phyloP scores from a whole-genome alignment of 805 yeast genomes.

The Starmerella kuoi region DNA sequence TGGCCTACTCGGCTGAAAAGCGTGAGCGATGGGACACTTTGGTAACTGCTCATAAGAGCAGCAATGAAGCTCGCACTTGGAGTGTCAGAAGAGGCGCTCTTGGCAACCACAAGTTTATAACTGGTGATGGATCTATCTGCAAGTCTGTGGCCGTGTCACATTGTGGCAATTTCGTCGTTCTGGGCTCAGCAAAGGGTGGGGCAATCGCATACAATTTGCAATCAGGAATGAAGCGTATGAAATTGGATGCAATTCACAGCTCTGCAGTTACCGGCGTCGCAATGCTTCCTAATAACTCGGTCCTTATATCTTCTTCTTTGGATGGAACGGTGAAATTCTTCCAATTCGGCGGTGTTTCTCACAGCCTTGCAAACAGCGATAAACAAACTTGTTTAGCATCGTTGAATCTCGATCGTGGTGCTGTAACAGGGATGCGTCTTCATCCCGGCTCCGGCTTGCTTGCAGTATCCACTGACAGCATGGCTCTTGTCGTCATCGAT shows the following conservation, averaged over 20 bases:
- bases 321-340: conserved; percentile 85
- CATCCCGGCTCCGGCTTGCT: conserved; percentile 74
- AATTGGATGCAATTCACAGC: conserved; percentile 50
- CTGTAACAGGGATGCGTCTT: conserved; percentile 56
- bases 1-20: conserved; percentile 62
- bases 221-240: conserved; percentile 70
- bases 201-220: conserved; percentile 81
- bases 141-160: conserved; percentile 69
- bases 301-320: conserved; percentile 73
- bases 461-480: conserved; percentile 77
- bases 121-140: conserved; percentile 68
- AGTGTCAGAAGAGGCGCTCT: conserved; percentile 63
- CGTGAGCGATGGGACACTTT: conserved; percentile 91
- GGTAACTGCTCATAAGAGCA: conserved; percentile 77
- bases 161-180: conserved; percentile 90
- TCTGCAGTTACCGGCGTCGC: conserved; percentile 74
- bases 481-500: conserved; percentile 74
- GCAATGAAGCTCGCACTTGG: conserved; percentile 83
- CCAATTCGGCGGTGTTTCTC: conserved; percentile 57
- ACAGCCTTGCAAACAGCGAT: conserved; percentile 38
- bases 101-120: conserved; percentile 51
- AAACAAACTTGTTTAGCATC: conserved; percentile 24
- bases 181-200: conserved; percentile 80
- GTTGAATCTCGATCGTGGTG: conserved; percentile 57
- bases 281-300: conserved; percentile 79